Evolutionary conservation across 2,329 filamentous ascomycete species (phyloP).

Genomic region (Onygenales sp.): DNA sequence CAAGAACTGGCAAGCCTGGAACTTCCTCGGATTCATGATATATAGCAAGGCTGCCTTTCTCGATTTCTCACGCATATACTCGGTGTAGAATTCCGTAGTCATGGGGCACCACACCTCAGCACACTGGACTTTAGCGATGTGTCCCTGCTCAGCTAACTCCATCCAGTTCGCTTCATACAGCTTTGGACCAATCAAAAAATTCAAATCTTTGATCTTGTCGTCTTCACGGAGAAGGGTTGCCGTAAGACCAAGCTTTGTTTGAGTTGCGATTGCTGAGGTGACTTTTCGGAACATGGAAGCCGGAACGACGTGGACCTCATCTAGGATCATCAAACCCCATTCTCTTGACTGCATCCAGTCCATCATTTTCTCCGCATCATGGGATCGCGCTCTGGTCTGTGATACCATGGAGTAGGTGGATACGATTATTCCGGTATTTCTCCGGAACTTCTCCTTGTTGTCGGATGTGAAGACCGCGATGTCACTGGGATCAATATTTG

Average conservation of each 20-base stretch:
- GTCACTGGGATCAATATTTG: slow-evolving; percentile 90
- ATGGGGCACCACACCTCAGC: slow-evolving; percentile 99
- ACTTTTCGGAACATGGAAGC: slow-evolving; percentile 94
- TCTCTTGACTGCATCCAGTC: slow-evolving; percentile 79
- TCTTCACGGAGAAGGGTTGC: slow-evolving; percentile 92
- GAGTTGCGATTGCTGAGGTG: slow-evolving; percentile 84
- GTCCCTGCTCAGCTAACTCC: slow-evolving; percentile 91
- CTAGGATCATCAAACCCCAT: slow-evolving; percentile 94
- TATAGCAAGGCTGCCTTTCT: slow-evolving; percentile 64
- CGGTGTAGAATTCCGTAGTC: slow-evolving; percentile 95
- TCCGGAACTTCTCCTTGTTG: slow-evolving; percentile 74
- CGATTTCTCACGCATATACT: slow-evolving; percentile 68
- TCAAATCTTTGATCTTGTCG: slow-evolving; percentile 95
- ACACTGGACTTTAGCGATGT: slow-evolving; percentile 94
- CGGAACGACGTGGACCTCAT: slow-evolving; percentile 96
- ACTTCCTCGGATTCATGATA: slow-evolving; percentile 96
- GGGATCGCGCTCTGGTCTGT: slow-evolving; percentile 72
- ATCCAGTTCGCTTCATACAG: slow-evolving; percentile 99
- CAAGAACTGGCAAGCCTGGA: slow-evolving; percentile 94
- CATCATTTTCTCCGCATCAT: slow-evolving; percentile 97
- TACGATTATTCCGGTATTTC: slow-evolving; percentile 91
- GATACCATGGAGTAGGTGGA: slow-evolving; percentile 99
- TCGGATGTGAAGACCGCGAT: slow-evolving; percentile 93
- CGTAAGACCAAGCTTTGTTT: slow-evolving; percentile 89
- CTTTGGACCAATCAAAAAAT: slow-evolving; percentile 95